Conservation (phyloP, 208 protist genomes). For the Endotrypanum monterogeii region DNA sequence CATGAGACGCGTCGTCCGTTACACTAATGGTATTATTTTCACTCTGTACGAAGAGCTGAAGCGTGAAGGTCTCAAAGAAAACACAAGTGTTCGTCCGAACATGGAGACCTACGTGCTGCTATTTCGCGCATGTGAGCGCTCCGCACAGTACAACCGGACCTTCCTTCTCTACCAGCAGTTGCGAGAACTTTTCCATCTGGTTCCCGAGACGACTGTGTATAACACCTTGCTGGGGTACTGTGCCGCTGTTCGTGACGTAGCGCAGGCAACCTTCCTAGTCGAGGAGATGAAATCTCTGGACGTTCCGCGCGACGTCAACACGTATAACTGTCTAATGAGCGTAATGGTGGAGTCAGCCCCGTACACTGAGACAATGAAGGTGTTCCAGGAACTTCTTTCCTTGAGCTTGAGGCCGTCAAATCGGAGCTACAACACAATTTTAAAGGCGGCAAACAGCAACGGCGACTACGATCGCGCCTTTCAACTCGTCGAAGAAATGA, state of each 20-base stretch:
- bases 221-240: conserved; percentile 92
- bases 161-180: conserved; percentile 91
- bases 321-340: conserved; percentile 93
- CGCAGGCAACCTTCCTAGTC: conserved; percentile 86
- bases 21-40: conserved; percentile 78
- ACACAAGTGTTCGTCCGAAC: conserved; percentile 69
- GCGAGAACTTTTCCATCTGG: conserved; percentile 67
- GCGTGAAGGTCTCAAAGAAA: conserved; percentile 57
- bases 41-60: conserved; percentile 88
- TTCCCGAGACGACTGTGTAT: conserved; percentile 82
- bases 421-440: conserved; percentile 90
- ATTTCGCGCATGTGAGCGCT: conserved; percentile 89
- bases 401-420: conserved; percentile 57
- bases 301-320: conserved; percentile 78
- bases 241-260: conserved; percentile 81
- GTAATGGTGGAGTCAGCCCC: conserved; percentile 80
- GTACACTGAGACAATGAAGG: conserved; percentile 78
- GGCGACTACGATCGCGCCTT: conserved; percentile 90
- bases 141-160: conserved; percentile 71
- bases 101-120: conserved; percentile 82
- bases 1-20: conserved; percentile 82
- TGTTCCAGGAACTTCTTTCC: conserved; percentile 77
- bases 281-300: conserved; percentile 88
- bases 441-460: conserved; percentile 67
- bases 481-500: conserved; percentile 92